Base-by-base conservation (phyloP, 352 stramenopile species). In the Phytophthora hybrid region DNA sequence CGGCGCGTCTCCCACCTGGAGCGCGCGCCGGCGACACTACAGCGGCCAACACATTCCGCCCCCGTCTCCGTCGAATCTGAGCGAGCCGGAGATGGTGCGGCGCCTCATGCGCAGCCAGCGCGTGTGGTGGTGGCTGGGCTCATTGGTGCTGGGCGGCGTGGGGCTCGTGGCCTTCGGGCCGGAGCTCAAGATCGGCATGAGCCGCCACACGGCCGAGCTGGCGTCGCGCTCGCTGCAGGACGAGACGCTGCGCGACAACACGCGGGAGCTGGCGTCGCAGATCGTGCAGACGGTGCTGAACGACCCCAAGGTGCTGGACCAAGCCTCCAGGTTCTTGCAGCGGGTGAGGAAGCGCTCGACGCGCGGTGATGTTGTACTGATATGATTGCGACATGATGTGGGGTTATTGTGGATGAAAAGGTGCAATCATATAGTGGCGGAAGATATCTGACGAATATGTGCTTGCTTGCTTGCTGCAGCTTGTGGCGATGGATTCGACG, bases 281-380 rank as follows among this genome's bases (percentile, higher is more conserved):
- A 96, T 96, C 73, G 87, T 96, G 11, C 89, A 96, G 73, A 96
- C 89, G 7, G 87, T 96, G 73, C 78, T 96, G 14, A 94, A 94
- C 60, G 89, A 96, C 73, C 82, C 87, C 19, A 92, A 96, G 52
- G 89, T 96, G 58, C 79, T 96, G 31, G 77, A 93, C 59, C 89
- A 96, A 75, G 87, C 89, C 18, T 91, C 86, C 11, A 73, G 75
- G 32, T 96, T 96, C 63, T 66, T 96, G 63, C 84, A 94, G 54
- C 74, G 86, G 37, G 87, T 95, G 65, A 51, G 51, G 18, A 37
- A 5, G 18, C 10, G 29, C 31, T 61, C 11, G 9, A 52, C 65
- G 31, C 1, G 13, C 13, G 13, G 1, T 19, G 3, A 46, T 55
- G 21, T 37, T 67, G 74, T 76, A 49, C 47, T 66, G 68, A 69